Base-by-base conservation (phyloP, 2,329 filamentous ascomycete species). In the Aspergillus eucalypticola region DNA sequence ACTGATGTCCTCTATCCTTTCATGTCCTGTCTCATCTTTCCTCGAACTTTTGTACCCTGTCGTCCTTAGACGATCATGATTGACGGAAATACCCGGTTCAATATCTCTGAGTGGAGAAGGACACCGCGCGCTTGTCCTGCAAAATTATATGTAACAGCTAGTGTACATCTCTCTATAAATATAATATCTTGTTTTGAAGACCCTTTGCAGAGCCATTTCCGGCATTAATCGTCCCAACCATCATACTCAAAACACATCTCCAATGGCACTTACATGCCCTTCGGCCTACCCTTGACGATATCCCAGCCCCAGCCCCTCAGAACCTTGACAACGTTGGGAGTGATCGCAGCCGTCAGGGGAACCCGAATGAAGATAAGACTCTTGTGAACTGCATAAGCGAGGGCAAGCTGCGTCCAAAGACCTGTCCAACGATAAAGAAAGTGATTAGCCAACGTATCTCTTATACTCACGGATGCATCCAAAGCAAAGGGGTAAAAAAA, bases 371-470 rank as follows among this genome's bases (percentile, higher is more conserved):
- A 96, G 71, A 99, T 97, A 76, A 98, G 92, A 68, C 90, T 96
- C 80, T 99, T 99, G 83, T 99, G 95, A 60, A 99, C 91, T 27
- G 94, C 94, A 73, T 99, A 99, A 11, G 95, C 95, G 52, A 99
- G 84, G 15, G 91, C 92, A 29, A 99, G 81, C 73, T 97, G 92
- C 8, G 95, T 98, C 86, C 86, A 89, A 54, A 90, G 80, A 69
- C 85, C 86, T 89, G 65, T 38, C 23, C 25, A 52, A 41, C 32
- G 23, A 39, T 48, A 4, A 54, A 42, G 32, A 49, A 53, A 50
- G 41, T 13, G 21, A 48, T 56, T 46, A 56, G 41, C 15, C 15
- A 13, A 29, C 27, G 10, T 1, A 10, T 29, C 27, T 29, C 27
- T 29, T 11, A 29, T 29, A 29, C 27, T 11, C 4, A 10, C 27